Base-by-base conservation (phyloP, 1,139 yeast genomes). In the Candida albicans region DNA sequence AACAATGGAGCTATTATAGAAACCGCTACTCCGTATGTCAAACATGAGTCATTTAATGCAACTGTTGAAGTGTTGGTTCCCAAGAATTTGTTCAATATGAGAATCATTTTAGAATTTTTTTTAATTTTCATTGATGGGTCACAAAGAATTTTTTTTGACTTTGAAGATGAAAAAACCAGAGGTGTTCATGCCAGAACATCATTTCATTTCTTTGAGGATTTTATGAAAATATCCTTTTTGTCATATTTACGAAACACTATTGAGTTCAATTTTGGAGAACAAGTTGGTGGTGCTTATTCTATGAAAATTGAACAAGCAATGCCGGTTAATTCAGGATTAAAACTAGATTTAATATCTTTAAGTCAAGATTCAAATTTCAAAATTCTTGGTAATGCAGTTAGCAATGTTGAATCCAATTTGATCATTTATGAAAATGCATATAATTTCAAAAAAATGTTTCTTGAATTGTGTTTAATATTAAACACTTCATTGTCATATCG, bases 81-180 rank as follows among this genome's bases (percentile, higher is more conserved):
- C 0, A 81, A 89, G 4, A 82, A 82, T 55, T 77, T 89, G n/a
- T 82, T 86, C 64, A 88, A 90, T 56, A 87, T 90, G 84, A 77
- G 95, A 52, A 77, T 87, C 3, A 77, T 89, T 25, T 61, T 83
- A 46, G 88, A 82, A 45, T 77, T 79, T 40, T 77, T 84, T 28
- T 73, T 84, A 40, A 64, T 77, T 11, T 83, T 84, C 53, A 64
- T 77, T 22, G 79, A 81, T 24, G 75, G 81, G 2, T 68, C 83
- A 1, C 68, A 67, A 33, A 59, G 54, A 32, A 44, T 69, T 4
- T 64, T 68, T 42, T 35, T 50, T 3, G 53, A 57, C 38, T 54
- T 56, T 35, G 37, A 33, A 7, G 49, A 41, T 8, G 50, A 49
- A 8, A 44, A 47, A 9, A n/a, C 11, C 3, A 27, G 18, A n/a